These are phyloP conservation scores for Pseudonitzschia delicatissima DNA, from an alignment of 108 stramenopile genomes.

Conservation along the genomic window DNA sequence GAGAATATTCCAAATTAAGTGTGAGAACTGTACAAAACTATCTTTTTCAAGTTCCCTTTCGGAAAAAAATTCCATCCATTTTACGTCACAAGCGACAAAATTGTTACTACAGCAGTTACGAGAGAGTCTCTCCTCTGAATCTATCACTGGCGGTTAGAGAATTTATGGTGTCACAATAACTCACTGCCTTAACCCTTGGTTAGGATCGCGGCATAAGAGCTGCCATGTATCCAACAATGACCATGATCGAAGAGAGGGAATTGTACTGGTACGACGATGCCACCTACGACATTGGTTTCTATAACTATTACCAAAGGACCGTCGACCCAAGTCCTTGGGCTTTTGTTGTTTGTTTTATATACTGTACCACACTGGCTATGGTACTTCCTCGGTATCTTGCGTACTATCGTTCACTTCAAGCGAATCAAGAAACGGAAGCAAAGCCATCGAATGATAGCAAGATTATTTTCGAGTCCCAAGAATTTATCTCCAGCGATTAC, in stretches of 20 bases:
- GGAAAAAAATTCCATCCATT: too few species aligned
- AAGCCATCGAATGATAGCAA: neutral
- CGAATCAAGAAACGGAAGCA: neutral
- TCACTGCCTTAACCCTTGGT: too few species aligned
- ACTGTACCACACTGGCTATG: neutral
- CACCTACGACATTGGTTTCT: neutral
- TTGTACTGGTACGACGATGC: conserved; percentile 14
- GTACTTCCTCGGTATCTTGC: conserved; percentile 6
- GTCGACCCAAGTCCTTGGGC: conserved; percentile 9
- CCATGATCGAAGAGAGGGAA: neutral
- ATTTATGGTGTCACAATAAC: neutral
- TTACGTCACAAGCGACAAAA: too few species aligned
- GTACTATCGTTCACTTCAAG: neutral
- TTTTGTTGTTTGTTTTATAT: neutral
- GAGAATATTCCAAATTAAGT: too few species aligned
- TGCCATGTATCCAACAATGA: neutral
- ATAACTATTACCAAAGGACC: conserved; percentile 10
- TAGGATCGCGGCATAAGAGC: too few species aligned
- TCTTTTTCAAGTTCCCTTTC: too few species aligned
- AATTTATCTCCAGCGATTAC: neutral
- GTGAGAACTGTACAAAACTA: too few species aligned
- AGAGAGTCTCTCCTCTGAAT: too few species aligned
- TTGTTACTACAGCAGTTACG: too few species aligned
- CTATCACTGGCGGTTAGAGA: too few species aligned
- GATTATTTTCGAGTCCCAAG: neutral